Evolutionary conservation across 2,329 filamentous ascomycete genomes (phyloP), one percentile per base, ranked within the genome.

Genomic region (Pseudopithomyces maydicus): DNA sequence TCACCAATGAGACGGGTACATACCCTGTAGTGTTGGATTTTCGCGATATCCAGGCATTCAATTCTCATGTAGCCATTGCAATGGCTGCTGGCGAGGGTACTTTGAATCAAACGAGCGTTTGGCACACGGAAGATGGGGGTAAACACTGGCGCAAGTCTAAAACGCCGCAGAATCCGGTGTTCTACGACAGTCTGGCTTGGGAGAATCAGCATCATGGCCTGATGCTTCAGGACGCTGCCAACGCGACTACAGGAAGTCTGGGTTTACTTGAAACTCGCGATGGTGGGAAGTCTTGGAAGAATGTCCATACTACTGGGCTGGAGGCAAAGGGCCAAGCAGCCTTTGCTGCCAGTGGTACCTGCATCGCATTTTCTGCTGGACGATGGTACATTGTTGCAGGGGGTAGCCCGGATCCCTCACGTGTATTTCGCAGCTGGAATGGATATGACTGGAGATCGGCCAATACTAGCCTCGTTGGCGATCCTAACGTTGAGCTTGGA

Each of bases 341-440:
- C 6, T 48, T 48, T 23, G 46, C 46, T 19, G 46, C 46, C n/a
- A 48, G 46, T 38, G 46, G 46, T 26, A 48, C 46, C 12, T 48
- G 46, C 20, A 17, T 48, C 15, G 35, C 20, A 14, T 48, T 48
- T 15, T 17, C 20, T 2, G 33, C 46, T 26, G 35, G 46, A 11
- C n/a, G 22, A 8, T 48, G 46, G 46, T 48, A 39, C 15, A 26
- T 48, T n/a, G 46, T 48, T 23, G 20, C 46, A 3, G 46, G 46
- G 6, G 46, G 46, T 26, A 48, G 46, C 20, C 46, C 46, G n/a
- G 33, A 48, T 38, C 46, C 46, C 32, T 48, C 46, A 20, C 46
- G 46, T 2, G 46, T 48, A 10, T 48, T 48, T 20, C 46, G 33
- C 12, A 48, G 46, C 15, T 38, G 2, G 19, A 26, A 48, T 11